Evolutionary conservation across 208 protist species (phyloP).

Genomic region (Acanthamoeba triangularis): DNA sequence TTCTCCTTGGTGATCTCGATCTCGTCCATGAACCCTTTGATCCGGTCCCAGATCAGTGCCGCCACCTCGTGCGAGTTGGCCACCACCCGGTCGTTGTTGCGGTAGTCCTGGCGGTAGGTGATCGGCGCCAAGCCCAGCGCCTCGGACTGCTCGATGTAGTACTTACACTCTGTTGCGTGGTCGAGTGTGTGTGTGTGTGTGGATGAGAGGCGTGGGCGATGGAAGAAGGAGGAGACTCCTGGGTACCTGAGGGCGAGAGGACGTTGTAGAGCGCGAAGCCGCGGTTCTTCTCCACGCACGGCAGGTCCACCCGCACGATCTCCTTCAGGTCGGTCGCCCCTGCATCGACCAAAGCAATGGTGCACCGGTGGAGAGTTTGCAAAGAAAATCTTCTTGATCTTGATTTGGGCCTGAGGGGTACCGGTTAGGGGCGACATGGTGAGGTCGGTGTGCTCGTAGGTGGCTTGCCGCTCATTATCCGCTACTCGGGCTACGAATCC

Average conservation of each 20-base stretch:
- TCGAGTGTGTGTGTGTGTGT: background rate
- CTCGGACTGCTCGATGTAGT: conserved; percentile 66
- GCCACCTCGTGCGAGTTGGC: conserved; percentile 21
- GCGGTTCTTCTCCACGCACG: conserved; percentile 38
- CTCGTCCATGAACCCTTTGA: conserved; percentile 65
- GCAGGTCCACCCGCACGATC: conserved; percentile 23
- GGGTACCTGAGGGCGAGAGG: conserved; percentile 44
- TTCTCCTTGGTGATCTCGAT: conserved; percentile 40
- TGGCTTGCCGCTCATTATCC: conserved; percentile 23
- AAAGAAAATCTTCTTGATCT: too few relatives aligned
- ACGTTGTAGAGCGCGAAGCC: conserved; percentile 66
- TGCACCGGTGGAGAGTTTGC: background rate
- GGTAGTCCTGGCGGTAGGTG: conserved; percentile 44
- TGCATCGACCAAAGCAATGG: background rate
- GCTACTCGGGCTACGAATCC: background rate
- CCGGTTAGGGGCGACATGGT: conserved; percentile 38
- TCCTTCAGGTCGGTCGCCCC: conserved; percentile 26
- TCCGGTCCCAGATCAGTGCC: conserved; percentile 12
- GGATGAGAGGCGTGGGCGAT: background rate
- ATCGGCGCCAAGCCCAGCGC: conserved; percentile 31
- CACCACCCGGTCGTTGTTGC: conserved; percentile 47
- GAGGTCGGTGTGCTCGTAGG: conserved; percentile 66
- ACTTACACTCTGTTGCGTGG: background rate
- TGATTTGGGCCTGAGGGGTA: background rate
- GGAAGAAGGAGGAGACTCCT: too few relatives aligned